Conservation (phyloP, 257 asterid genomes). For the Phtheirospermum japonicum region DNA sequence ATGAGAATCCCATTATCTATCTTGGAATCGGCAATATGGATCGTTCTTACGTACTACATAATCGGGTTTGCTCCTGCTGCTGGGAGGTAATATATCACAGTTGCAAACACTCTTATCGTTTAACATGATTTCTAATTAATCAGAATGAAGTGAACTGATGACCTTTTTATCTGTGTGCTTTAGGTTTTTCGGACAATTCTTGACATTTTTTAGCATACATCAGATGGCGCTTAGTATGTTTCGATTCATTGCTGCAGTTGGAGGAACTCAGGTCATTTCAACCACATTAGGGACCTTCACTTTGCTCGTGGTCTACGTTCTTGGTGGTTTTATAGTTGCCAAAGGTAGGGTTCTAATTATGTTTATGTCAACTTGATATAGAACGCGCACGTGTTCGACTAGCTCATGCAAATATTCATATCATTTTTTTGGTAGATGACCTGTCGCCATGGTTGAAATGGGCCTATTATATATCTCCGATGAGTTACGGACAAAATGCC, state of each 20-base stretch:
- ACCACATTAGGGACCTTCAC: constrained; percentile 42
- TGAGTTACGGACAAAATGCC: constrained; percentile 60
- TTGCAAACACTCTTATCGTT: too few species aligned
- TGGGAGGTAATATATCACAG: constrained; percentile 30
- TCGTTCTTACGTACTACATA: constrained; percentile 42
- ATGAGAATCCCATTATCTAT: constrained; percentile 43
- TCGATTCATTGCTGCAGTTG: constrained; percentile 44
- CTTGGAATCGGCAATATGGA: constrained; percentile 38
- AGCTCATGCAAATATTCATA: background rate
- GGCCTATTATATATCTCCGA: constrained; percentile 54
- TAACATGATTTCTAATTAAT: background rate
- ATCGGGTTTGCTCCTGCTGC: constrained; percentile 52
- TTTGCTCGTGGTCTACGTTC: constrained; percentile 39
- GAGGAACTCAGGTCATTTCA: constrained; percentile 49
- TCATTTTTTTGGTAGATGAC: constrained; percentile 31
- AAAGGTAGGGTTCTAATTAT: constrained; percentile 29
- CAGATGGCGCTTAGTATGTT: constrained; percentile 50
- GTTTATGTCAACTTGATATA: too few species aligned
- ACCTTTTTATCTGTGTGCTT: too few species aligned
- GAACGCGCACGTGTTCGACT: too few species aligned
- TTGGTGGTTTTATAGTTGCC: constrained; percentile 53
- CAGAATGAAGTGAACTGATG: too few species aligned
- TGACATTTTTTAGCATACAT: constrained; percentile 39
- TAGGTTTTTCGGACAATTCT: constrained; percentile 48
- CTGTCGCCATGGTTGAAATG: constrained; percentile 45